Evolutionary conservation across 306 rosid species (phyloP), one percentile per base, ranked within the genome.

Genomic region (Gastrolobium villosum): DNA sequence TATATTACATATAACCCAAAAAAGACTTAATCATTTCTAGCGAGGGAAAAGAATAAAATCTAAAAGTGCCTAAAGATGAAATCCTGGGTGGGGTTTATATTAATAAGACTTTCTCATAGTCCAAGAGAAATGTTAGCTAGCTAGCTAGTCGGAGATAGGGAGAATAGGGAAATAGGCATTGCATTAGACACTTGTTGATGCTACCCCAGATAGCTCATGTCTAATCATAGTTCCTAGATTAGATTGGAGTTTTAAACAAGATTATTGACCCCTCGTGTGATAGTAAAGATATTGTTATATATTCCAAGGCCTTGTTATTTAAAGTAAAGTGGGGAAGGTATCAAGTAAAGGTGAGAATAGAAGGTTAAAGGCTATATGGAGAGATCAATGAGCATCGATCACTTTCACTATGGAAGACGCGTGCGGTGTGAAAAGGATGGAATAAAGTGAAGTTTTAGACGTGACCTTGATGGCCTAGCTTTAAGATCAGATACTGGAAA

Each of bases 401-500:
- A 73, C 82, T 86, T 80, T 86, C 79, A 84, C 15, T 14, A 70
- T 61, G 82, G 80, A 72, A 68, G 82, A 84, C 74, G 87, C 86
- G 97, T 89, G 90, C 85, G 89, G 76, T 75, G 89, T 82, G 87
- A 90, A 80, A 85, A 73, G 81, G 91, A 85, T 13, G 73, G 91
- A 87, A 90, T 88, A 92, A 90, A 92, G 92, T 81, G 81, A 56
- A 66, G 83, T 68, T 84, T 79, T 70, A 82, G 73, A 79, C n/a
- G 73, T 63, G 57, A 79, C 48, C 7, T 39, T 54, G 82, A 75
- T 69, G 70, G 81, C 70, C 28, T 77, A 62, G 65, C 86, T 79
- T 86, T 79, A 26, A 74, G 74, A 72, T 78, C 30, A 74, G 80
- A 77, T 82, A 46, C 83, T 59, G 44, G 77, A 52, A 72, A 86